Evolutionary conservation across 768 basidiomycete genomes (phyloP), one percentile per base, ranked within the genome.

Genomic region (Suillus lakei): DNA sequence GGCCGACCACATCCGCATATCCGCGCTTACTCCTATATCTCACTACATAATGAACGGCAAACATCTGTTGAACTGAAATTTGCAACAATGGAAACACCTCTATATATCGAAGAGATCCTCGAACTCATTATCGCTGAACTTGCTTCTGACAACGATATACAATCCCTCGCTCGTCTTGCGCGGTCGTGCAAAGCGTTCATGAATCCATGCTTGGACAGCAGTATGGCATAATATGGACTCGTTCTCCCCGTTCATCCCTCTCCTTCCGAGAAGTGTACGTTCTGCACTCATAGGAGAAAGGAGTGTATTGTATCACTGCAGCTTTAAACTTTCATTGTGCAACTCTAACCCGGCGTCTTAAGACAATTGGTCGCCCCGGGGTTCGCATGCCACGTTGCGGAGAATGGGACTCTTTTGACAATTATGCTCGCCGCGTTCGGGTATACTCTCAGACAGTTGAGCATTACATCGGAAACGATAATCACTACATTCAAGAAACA

Each of bases 31-130:
- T 32, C 32, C 32, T n/a, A n/a, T n/a, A n/a, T n/a, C n/a, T n/a
- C n/a, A n/a, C n/a, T n/a, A n/a, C n/a, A n/a, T n/a, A n/a, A n/a
- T n/a, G n/a, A n/a, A n/a, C n/a, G n/a, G n/a, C n/a, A n/a, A n/a
- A n/a, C n/a, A n/a, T n/a, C n/a, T n/a, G n/a, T n/a, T n/a, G n/a
- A n/a, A n/a, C n/a, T n/a, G n/a, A n/a, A n/a, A n/a, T n/a, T n/a
- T n/a, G n/a, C n/a, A n/a, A n/a, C n/a, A n/a, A n/a, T n/a, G n/a
- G n/a, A n/a, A n/a, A n/a, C n/a, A n/a, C 44, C 44, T 46, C 39
- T 70, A 30, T 63, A 51, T 43, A 67, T 70, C 4, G 61, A 60
- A 0, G 65, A 67, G 43, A 69, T 70, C 30, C 41, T 67, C 9
- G 34, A 41, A 26, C 38, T 62, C 26, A 63, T 70, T 26, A 30